Evolutionary conservation across 2,329 filamentous ascomycete genomes (phyloP).

Genomic region (Dendryphion nanum): DNA sequence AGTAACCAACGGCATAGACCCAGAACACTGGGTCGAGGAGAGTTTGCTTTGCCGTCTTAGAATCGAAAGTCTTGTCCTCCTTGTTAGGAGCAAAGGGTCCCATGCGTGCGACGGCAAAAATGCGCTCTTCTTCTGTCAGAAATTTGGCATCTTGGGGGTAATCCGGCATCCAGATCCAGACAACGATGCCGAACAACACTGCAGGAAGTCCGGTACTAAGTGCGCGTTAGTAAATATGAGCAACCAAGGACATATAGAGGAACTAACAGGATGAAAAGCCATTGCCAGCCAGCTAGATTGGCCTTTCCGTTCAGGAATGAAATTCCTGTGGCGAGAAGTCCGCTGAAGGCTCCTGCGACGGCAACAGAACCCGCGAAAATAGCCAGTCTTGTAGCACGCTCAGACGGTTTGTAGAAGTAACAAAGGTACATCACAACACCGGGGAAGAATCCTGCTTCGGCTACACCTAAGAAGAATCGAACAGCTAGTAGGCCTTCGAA

Average conservation of each 20-base stretch:
- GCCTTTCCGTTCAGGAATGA: conserved; percentile 64
- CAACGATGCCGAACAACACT: conserved; percentile 62
- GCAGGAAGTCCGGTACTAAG: conserved; percentile 68
- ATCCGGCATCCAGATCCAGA: conserved; percentile 74
- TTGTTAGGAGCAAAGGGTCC: conserved; percentile 44
- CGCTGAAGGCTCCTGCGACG: conserved; percentile 72
- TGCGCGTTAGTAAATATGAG: too few relatives aligned
- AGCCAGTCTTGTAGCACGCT: conserved; percentile 72
- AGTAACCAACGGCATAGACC: conserved; percentile 46
- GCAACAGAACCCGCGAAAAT: conserved; percentile 81
- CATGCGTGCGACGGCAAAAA: conserved; percentile 66
- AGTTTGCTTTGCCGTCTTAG: conserved; percentile 46
- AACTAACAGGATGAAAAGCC: conserved; percentile 53
- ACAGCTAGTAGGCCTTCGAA: conserved; percentile 54
- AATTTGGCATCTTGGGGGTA: conserved; percentile 72
- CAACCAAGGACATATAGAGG: too few relatives aligned
- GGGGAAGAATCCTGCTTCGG: conserved; percentile 64
- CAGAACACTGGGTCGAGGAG: conserved; percentile 53
- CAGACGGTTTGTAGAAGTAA: conserved; percentile 76
- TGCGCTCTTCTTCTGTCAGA: conserved; percentile 66
- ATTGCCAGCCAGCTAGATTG: conserved; percentile 32
- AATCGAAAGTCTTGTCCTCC: conserved; percentile 44
- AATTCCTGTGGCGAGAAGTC: conserved; percentile 68
- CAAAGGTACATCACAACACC: conserved; percentile 59
- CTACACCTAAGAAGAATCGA: conserved; percentile 63